Conservation (phyloP, 306 rosid species). For the Sicyos edulis region DNA sequence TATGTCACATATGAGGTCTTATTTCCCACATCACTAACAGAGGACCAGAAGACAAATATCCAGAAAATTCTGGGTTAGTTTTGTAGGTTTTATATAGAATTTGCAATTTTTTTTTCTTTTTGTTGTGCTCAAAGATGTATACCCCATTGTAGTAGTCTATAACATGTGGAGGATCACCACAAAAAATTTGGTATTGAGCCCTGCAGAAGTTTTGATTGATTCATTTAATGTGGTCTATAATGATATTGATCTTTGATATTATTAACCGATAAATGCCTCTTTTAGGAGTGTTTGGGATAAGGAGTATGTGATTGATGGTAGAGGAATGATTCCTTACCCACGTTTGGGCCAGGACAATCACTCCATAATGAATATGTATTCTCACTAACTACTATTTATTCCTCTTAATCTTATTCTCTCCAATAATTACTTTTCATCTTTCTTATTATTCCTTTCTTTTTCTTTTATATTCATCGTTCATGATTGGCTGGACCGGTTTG, state of each 20-base stretch:
- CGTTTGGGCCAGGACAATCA: too few species aligned
- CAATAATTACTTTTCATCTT: too few species aligned
- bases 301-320: too few species aligned
- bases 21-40: slow-evolving; percentile 70
- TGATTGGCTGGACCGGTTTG: too few species aligned
- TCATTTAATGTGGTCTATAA: not conserved
- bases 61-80: slow-evolving; percentile 57
- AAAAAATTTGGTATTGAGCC: slow-evolving; percentile 3
- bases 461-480: too few species aligned
- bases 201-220: slow-evolving; percentile 19
- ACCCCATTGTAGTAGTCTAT: slow-evolving; percentile 25
- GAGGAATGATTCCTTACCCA: too few species aligned
- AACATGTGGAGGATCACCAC: slow-evolving; percentile 20
- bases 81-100: slow-evolving; percentile 18
- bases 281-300: too few species aligned
- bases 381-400: too few species aligned
- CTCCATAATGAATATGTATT: too few species aligned
- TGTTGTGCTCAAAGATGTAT: slow-evolving; percentile 15
- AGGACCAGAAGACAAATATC: slow-evolving; percentile 74
- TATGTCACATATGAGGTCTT: slow-evolving; percentile 75
- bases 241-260: slow-evolving; percentile 15
- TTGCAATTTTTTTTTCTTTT: slow-evolving; percentile 12
- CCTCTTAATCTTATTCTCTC: too few species aligned
- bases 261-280: too few species aligned
- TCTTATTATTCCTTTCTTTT: too few species aligned